A percentile compares a stretch with the other conserved stretches of the same genome.
phyloP scores from a whole-genome alignment of 2,329 filamentous ascomycete genomes.

The Celoporthe dispersa region DNA sequence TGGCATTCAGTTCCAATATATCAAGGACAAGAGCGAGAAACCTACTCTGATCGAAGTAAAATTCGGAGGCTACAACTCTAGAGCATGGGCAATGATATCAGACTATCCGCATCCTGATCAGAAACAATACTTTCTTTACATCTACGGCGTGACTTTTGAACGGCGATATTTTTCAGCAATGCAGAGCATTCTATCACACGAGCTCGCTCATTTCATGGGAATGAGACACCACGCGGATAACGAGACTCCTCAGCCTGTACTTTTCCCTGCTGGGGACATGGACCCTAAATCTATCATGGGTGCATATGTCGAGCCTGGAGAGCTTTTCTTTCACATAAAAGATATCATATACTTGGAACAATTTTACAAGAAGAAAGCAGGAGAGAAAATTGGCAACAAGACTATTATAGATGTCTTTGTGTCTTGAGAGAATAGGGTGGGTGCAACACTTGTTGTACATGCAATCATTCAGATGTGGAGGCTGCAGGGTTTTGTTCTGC shows the following conservation, averaged over 20 bases:
- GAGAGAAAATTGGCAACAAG: neutral
- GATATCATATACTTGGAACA: neutral
- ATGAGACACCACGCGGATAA: neutral
- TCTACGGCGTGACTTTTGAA: neutral
- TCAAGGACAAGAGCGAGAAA: neutral
- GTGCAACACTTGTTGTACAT: neutral
- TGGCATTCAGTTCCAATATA: neutral
- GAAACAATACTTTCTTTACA: neutral
- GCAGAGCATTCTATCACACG: neutral
- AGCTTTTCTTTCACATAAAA: neutral
- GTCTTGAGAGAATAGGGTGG: neutral
- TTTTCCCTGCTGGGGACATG: neutral
- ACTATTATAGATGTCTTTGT: neutral
- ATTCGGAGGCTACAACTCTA: neutral
- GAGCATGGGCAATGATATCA: neutral
- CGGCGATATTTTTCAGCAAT: neutral
- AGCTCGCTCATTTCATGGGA: neutral
- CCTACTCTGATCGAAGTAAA: neutral
- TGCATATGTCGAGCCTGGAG: neutral
- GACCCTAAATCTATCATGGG: slow-evolving; percentile 1
- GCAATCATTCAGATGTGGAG: too few species aligned
- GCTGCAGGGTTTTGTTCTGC: neutral
- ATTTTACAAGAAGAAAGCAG: neutral
- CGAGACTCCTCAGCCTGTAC: neutral
- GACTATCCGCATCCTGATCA: neutral